These are phyloP conservation scores for Ligustrum vulgare DNA, from an alignment of 257 asterid genomes.

Conservation along the genomic window DNA sequence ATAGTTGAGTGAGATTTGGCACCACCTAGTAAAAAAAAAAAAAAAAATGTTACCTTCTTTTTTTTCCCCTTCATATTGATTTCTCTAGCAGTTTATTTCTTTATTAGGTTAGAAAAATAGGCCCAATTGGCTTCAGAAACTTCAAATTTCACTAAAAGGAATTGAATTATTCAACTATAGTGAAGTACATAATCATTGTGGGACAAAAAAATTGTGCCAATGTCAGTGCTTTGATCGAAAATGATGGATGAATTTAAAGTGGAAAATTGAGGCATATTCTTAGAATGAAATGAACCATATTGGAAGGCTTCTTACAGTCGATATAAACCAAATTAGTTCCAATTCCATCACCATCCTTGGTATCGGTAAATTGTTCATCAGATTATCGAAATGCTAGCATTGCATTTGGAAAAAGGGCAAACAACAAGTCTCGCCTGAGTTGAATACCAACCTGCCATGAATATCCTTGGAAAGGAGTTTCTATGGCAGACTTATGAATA, in stretches of 20 bases:
- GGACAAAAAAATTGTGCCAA: neutral
- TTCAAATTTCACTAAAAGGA: too few species aligned
- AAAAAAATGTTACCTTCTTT: too few species aligned
- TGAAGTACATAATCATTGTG: too few species aligned
- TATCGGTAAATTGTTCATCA: neutral
- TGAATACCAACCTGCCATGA: constrained; percentile 35
- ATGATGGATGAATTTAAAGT: constrained; percentile 16
- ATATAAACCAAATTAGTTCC: constrained; percentile 8
- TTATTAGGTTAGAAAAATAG: too few species aligned
- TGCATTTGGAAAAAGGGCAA: too few species aligned
- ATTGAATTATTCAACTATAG: too few species aligned
- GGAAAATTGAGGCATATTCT: constrained; percentile 21
- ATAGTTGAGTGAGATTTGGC: neutral
- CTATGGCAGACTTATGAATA: too few species aligned
- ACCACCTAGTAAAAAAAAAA: neutral
- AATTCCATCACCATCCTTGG: neutral
- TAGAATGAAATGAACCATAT: constrained; percentile 3
- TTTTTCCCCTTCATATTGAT: too few species aligned
- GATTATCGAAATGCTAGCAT: too few species aligned
- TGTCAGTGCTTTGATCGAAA: constrained; percentile 25
- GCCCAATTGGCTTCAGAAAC: too few species aligned
- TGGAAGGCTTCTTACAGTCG: constrained; percentile 10
- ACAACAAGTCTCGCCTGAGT: neutral
- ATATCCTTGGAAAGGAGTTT: neutral
- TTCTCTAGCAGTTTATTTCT: too few species aligned